A percentile compares a stretch with the other conserved stretches of the same genome.
phyloP scores from a whole-genome alignment of 371 early-diverging fungal genomes.

The Apophysomyces ossiformis region DNA sequence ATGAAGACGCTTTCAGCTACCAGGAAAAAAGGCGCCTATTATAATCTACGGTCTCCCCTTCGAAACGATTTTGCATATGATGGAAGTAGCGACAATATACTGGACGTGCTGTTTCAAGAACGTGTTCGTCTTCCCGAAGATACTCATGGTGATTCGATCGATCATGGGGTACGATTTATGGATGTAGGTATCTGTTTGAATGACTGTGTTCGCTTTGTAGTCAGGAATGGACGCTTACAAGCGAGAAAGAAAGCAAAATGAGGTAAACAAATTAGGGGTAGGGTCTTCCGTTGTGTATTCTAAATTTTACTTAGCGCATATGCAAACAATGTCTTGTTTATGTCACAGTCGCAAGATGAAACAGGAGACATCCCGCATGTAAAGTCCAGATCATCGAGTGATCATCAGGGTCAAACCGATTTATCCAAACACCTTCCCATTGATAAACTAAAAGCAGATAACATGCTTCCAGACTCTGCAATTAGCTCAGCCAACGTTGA shows the following conservation, averaged over 20 bases:
- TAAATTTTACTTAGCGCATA: constrained; percentile 48
- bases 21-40: neutral
- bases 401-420: constrained; percentile 1
- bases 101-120: neutral
- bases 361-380: constrained; percentile 20
- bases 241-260: constrained; percentile 1
- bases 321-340: constrained; percentile 39
- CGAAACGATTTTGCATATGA: neutral
- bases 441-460: neutral
- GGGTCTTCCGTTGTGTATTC: constrained; percentile 30
- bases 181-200: neutral
- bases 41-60: neutral
- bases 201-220: constrained; percentile 7
- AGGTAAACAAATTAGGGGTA: constrained; percentile 6
- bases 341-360: constrained; percentile 51
- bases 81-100: neutral
- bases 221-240: constrained; percentile 9
- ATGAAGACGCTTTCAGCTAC: constrained; percentile 17
- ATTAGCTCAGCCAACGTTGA: neutral
- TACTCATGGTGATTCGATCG: neutral
- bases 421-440: neutral
- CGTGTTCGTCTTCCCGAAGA: neutral
- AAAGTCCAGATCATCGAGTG: constrained; percentile 4
- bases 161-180: too few species aligned
- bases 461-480: constrained; percentile 1